phyloP scores from a whole-genome alignment of 2,329 filamentous ascomycete genomes.

The Talaromyces sp. region DNA sequence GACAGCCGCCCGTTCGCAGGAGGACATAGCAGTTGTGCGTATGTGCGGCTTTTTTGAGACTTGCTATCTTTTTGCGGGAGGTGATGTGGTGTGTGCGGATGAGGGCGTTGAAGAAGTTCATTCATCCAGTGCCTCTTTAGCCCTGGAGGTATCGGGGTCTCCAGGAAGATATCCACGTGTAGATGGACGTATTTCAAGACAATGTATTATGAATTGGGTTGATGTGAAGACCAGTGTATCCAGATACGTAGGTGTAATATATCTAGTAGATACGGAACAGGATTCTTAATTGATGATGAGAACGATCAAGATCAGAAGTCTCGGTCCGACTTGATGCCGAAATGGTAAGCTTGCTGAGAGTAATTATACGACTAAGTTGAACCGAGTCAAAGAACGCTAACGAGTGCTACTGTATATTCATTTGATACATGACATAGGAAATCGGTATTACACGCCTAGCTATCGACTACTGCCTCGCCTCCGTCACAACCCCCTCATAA shows the following conservation, averaged over 20 bases:
- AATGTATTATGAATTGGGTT: not conserved
- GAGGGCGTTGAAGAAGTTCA: conserved; percentile 53
- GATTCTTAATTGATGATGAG: not conserved
- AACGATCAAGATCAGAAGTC: not conserved
- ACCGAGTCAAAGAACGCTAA: not conserved
- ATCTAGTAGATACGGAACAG: not conserved
- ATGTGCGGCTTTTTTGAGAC: conserved; percentile 62
- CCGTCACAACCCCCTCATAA: conserved; percentile 84
- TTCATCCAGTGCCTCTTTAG: conserved; percentile 5
- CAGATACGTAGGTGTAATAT: not conserved
- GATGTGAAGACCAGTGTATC: not conserved
- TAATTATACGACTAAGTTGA: not conserved
- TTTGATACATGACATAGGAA: conserved; percentile 16
- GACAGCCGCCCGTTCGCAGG: conserved; percentile 64
- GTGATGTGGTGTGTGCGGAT: conserved; percentile 80
- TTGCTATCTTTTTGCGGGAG: conserved; percentile 68
- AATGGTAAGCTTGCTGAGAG: not conserved
- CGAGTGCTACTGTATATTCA: conserved; percentile 14
- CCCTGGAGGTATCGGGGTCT: no score
- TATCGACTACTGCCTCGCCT: conserved; percentile 47
- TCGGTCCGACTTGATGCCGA: conserved; percentile 10
- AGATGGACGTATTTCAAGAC: not conserved
- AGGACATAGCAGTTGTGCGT: conserved; percentile 61
- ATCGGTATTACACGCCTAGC: conserved; percentile 10
- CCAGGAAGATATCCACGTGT: no score